These are phyloP conservation scores for Westerdykella sp. DNA, from an alignment of 2,329 filamentous ascomycete species.

Conservation along the genomic window DNA sequence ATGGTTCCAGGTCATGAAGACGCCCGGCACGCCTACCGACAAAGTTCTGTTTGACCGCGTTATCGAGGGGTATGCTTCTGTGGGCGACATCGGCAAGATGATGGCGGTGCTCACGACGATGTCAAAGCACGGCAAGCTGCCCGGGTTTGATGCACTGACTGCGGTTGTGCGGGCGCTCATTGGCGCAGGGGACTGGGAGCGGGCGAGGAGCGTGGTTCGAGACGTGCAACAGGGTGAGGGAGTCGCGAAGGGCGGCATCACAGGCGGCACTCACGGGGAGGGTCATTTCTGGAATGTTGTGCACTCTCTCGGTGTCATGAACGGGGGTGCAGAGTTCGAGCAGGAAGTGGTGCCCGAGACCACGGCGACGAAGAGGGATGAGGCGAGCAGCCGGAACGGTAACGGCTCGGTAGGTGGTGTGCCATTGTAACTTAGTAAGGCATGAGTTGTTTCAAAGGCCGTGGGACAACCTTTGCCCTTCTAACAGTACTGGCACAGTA, in stretches of 20 bases:
- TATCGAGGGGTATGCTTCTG: slow-evolving; percentile 58
- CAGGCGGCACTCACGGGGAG: slow-evolving; percentile 9
- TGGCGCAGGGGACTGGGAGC: slow-evolving; percentile 30
- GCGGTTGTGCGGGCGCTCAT: slow-evolving; percentile 36
- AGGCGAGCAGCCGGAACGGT: not conserved
- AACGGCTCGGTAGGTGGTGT: too few relatives aligned
- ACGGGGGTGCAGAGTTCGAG: not conserved
- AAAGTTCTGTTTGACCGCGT: slow-evolving; percentile 63
- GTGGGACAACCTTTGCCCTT: too few relatives aligned
- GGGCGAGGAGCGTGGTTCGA: slow-evolving; percentile 30
- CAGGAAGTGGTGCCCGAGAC: not conserved
- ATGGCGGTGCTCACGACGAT: slow-evolving; percentile 39
- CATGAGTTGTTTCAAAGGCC: too few relatives aligned
- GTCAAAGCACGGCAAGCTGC: slow-evolving; percentile 35
- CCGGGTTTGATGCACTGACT: slow-evolving; percentile 39
- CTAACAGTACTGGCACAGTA: too few relatives aligned
- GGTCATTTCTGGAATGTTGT: slow-evolving; percentile 13
- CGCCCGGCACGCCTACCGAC: slow-evolving; percentile 39
- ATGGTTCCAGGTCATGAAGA: slow-evolving; percentile 43
- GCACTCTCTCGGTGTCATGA: slow-evolving; percentile 1
- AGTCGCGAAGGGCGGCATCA: slow-evolving; percentile 18
- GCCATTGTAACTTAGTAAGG: too few relatives aligned
- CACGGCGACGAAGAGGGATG: not conserved
- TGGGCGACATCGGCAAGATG: slow-evolving; percentile 46
- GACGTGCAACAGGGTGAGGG: slow-evolving; percentile 34